Conservation (phyloP, 306 rosid species). For the Quercus suber region DNA sequence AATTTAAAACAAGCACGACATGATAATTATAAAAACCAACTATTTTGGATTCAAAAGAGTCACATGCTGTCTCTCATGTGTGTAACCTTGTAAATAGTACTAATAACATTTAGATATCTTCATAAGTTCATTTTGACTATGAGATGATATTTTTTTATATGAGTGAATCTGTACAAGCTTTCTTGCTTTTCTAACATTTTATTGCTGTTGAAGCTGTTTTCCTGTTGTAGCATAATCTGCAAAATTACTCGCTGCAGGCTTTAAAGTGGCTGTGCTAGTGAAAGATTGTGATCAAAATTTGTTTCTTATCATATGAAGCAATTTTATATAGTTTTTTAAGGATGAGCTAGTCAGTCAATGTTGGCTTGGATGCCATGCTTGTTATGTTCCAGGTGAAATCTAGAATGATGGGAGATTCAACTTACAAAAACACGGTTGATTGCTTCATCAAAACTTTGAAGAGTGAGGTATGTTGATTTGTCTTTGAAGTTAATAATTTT, state of each 20-base stretch:
- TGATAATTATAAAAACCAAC: neutral
- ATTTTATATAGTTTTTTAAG: constrained; percentile 26
- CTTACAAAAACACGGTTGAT: constrained; percentile 81
- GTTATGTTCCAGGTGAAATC: constrained; percentile 77
- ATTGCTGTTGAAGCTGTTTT: constrained; percentile 4
- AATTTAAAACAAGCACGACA: neutral
- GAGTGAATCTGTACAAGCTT: neutral
- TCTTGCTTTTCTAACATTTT: neutral
- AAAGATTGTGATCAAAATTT: constrained; percentile 28
- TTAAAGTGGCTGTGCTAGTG: constrained; percentile 23
- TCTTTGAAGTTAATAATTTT: neutral
- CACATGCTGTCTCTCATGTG: neutral
- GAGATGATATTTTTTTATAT: neutral
- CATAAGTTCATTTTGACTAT: neutral
- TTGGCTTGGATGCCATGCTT: constrained; percentile 31
- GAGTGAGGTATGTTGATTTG: constrained; percentile 65
- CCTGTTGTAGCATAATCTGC: constrained; percentile 8
- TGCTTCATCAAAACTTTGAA: constrained; percentile 82
- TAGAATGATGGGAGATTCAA: constrained; percentile 98
- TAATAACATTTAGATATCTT: neutral
- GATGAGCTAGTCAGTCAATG: constrained; percentile 25
- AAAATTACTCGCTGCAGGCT: constrained; percentile 16
- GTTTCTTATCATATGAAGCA: constrained; percentile 14
- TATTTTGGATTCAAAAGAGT: neutral
- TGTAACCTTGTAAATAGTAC: neutral